Evolutionary conservation across 2,329 filamentous ascomycete species (phyloP).

Genomic region (Hypoxylon sp.): DNA sequence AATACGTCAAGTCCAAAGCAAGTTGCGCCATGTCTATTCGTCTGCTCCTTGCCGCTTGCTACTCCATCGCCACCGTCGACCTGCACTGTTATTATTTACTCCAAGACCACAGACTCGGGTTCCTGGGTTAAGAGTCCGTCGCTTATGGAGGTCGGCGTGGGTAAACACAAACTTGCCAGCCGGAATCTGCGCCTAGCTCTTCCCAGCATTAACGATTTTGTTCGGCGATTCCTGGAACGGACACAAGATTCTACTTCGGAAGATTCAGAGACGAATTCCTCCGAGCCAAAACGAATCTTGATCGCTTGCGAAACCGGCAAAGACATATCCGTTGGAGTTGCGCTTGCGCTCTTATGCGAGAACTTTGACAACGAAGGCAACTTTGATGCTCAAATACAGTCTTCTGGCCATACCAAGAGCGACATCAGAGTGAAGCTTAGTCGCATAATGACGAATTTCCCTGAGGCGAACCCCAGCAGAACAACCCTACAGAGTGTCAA

Average conservation of each 20-base stretch:
- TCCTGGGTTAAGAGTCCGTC: constrained; percentile 57
- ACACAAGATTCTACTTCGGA: constrained; percentile 44
- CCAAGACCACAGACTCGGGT: constrained; percentile 62
- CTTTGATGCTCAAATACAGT: constrained; percentile 14
- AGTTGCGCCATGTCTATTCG: constrained; percentile 56
- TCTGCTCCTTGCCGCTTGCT: constrained; percentile 44
- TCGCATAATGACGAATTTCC: constrained; percentile 84
- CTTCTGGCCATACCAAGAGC: constrained; percentile 74
- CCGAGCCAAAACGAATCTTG: constrained; percentile 57
- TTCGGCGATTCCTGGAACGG: constrained; percentile 57
- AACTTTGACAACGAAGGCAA: constrained; percentile 76
- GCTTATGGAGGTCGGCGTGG: constrained; percentile 73
- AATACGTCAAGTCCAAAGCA: constrained; percentile 42
- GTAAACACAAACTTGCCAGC: constrained; percentile 82
- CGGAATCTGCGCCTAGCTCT: constrained; percentile 84
- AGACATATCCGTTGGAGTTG: constrained; percentile 84
- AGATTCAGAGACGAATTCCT: constrained; percentile 20
- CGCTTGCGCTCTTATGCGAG: constrained; percentile 82
- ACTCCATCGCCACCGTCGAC: constrained; percentile 26
- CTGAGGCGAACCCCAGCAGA: constrained; percentile 85
- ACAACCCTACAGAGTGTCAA: constrained; percentile 93
- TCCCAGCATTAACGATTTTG: constrained; percentile 72
- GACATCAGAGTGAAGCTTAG: constrained; percentile 83
- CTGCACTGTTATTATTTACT: constrained; percentile 62
- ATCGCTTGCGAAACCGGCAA: constrained; percentile 83